Base-by-base conservation (phyloP, 192 early-diverging fungal species). In the Funneliformis geosporum region DNA sequence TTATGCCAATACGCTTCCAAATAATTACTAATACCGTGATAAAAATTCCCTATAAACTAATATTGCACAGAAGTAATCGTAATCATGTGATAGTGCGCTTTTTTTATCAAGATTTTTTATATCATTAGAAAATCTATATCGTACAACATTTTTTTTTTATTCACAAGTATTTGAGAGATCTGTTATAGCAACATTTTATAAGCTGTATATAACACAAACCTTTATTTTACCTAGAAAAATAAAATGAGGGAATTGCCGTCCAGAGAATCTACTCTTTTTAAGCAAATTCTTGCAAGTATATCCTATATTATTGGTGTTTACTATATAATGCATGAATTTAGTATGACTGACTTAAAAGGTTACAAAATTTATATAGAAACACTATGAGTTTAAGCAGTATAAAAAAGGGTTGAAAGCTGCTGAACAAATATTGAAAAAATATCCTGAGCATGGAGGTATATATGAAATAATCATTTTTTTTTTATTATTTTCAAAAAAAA, bases 301-400 rank as follows among this genome's bases (percentile, higher is more conserved):
- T 33, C 18, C 23, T 16, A 43, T 21, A 65, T 61, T n/a, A 28
- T 60, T 18, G 8, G 7, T 43, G 62, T 18, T 16, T 55, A 55
- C 50, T 55, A 21, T 44, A 73, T 83, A 75, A n/a, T 42, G 18
- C 21, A 12, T 46, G 8, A 60, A 21, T 50, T 27, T n/a, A n/a
- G 21, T 38, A 23, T 61, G 59, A 64, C 46, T 75, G 59, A 60
- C 47, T 60, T 28, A 28, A 76, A 39, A 62, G 21, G 23, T 25
- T 28, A 12, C n/a, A 55, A 25, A 5, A 65, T n/a, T 21, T 23
- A 18, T 65, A 59, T 62, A 97, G 95, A 96, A 95, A 93, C 89
- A 94, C 80, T 98, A 96, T 84, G 98, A 99, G 85, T 85, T 90
- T 78, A 95, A 94, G 82, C 95, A 98, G 83, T 97, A 97, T 89